Evolutionary conservation across 768 basidiomycete species (phyloP).

Genomic region (Trametes cubensis): DNA sequence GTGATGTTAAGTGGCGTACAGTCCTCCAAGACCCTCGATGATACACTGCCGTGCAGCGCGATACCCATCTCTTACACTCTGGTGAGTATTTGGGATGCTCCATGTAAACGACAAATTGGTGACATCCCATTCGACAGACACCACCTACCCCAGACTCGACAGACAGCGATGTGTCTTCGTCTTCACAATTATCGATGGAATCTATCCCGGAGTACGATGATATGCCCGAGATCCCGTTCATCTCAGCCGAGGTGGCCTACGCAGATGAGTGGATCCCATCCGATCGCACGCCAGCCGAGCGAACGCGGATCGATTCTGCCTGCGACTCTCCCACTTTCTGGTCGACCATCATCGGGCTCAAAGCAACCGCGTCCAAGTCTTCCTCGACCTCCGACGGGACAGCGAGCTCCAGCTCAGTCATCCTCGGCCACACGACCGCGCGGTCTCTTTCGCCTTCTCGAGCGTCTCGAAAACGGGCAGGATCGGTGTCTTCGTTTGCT

Average conservation of each 20-base stretch:
- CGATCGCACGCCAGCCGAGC: conserved; percentile 17
- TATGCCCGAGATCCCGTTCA: conserved; percentile 34
- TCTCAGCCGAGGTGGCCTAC: conserved; percentile 22
- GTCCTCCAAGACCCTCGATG: conserved; percentile 4
- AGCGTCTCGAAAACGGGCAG: conserved; percentile 36
- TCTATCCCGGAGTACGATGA: conserved; percentile 29
- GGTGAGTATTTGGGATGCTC: conserved; percentile 9
- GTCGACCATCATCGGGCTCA: conserved; percentile 31
- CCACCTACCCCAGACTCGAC: conserved; percentile 25
- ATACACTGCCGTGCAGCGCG: conserved; percentile 3
- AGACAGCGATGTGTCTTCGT: conserved; percentile 26
- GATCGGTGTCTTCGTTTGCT: conserved; percentile 41
- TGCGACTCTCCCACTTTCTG: conserved; percentile 38
- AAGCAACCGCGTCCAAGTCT: conserved; percentile 24
- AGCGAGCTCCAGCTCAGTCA: conserved; percentile 18
- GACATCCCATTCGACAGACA: conserved; percentile 6
- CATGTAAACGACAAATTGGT: neutral
- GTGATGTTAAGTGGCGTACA: neutral
- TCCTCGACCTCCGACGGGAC: neutral
- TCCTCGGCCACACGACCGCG: conserved; percentile 24
- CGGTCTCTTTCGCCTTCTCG: conserved; percentile 28
- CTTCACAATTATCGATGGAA: conserved; percentile 29
- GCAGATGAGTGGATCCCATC: conserved; percentile 19
- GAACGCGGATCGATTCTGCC: conserved; percentile 22
- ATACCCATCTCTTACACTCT: conserved; percentile 26